Evolutionary conservation across 1,139 yeast genomes (phyloP), one percentile per base, ranked within the genome.

Genomic region (Cylindricascospora bacillispora): DNA sequence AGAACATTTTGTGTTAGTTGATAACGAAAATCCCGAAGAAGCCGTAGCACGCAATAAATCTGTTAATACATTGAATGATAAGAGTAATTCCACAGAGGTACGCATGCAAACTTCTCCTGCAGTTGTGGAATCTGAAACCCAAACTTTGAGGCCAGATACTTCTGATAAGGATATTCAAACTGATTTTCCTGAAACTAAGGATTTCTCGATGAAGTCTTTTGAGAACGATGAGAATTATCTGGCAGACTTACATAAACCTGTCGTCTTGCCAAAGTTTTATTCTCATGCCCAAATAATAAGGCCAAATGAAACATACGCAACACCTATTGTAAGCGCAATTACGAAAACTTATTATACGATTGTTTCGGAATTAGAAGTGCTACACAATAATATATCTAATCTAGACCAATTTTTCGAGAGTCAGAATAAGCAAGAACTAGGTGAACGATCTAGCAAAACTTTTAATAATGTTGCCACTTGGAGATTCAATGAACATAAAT

Each of bases 331-430:
- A 15, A 39, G 38, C 12, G 52, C 59, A 28, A 50, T 65, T 35
- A 65, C 62, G 28, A 54, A 44, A 30, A 47, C 64, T 2, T 45
- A 56, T 21, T 59, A 61, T 30, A 56, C 56, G 24, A 53, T 62
- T 1, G 56, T 56, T 4, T 62, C 67, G 4, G 65, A 64, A 32
- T 38, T 66, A 12, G 40, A 42, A n/a, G 54, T 60, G 2, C 31
- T 67, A 15, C 40, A 43, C 5, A 47, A 45, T 29, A 66, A 66
- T 35, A 34, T 56, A 6, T 15, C 28, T 3, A 44, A 47, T 4
- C 29, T 63, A 11, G 51, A 52, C 10, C 31, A 24, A 1, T 62
- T 58, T 30, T 33, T 66, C 12, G 31, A 36, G 7, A 65, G 62
- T 30, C 69, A 66, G 30, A 18, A 18, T 10, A 7, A 18, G 10